Percentiles rank a stretch among this genome's conserved stretches.
Evolutionary conservation across 2,329 filamentous ascomycete species (phyloP).

Genomic region (Curvularia sp.): DNA sequence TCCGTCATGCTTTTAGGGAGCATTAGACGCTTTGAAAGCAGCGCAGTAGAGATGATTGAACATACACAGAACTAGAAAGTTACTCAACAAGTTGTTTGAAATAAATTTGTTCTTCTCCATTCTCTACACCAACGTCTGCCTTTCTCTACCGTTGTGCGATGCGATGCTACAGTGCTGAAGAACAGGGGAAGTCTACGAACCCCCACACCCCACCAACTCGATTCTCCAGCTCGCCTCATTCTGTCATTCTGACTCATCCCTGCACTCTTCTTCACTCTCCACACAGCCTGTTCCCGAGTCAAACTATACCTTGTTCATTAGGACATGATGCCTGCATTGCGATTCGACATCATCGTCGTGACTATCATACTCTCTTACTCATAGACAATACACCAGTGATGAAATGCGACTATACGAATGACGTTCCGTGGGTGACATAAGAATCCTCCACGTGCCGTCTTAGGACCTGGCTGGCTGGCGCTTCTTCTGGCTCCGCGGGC

Average conservation of each 20-base stretch:
- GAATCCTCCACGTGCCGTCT: background rate
- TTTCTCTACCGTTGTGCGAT: background rate
- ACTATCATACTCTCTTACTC: background rate
- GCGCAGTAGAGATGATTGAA: conserved; percentile 17
- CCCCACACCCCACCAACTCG: background rate
- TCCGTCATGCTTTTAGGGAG: conserved; percentile 12
- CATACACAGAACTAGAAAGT: conserved; percentile 1
- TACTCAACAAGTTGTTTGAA: background rate
- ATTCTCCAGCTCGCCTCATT: background rate
- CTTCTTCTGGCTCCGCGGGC: background rate
- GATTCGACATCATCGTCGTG: background rate
- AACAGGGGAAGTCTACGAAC: background rate
- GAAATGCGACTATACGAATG: background rate
- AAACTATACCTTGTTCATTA: background rate
- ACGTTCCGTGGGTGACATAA: background rate
- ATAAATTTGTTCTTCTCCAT: background rate
- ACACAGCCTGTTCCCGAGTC: background rate
- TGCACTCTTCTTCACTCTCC: background rate
- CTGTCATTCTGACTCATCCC: background rate
- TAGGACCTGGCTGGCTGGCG: background rate
- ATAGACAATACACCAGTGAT: background rate
- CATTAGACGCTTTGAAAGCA: conserved; percentile 5
- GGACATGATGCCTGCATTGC: background rate
- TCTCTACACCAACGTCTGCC: background rate
- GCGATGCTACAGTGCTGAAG: background rate